phyloP scores from a whole-genome alignment of 306 rosid genomes.

The Rosa multiflora region DNA sequence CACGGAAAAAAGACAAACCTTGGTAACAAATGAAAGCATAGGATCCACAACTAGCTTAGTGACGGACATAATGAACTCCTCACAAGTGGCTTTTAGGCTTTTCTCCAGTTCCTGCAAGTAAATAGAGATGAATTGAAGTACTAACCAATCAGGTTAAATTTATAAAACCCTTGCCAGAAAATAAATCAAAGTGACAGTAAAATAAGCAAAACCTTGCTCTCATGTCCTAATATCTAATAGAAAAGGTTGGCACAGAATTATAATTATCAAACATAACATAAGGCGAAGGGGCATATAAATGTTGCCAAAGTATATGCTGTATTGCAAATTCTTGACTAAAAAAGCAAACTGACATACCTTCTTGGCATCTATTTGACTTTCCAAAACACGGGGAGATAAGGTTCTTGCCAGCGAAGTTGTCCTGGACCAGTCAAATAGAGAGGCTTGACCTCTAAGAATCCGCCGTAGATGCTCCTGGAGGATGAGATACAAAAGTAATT shows the following conservation, averaged over 20 bases:
- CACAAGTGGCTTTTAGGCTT: slow-evolving; percentile 93
- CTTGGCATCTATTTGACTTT: slow-evolving; percentile 96
- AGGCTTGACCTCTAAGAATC: slow-evolving; percentile 98
- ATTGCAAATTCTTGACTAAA: slow-evolving; percentile 20
- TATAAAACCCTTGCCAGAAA: background rate
- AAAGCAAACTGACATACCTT: slow-evolving; percentile 61
- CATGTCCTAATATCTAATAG: background rate
- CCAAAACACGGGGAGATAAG: slow-evolving; percentile 93
- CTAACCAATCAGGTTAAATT: background rate
- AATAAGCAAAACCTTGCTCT: background rate
- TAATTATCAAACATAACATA: background rate
- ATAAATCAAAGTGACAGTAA: background rate
- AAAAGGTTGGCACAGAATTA: background rate
- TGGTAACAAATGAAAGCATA: slow-evolving; percentile 95
- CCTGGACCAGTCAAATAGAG: slow-evolving; percentile 94
- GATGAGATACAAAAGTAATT: slow-evolving; percentile 19
- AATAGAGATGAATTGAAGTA: slow-evolving; percentile 10
- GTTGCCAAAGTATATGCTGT: background rate
- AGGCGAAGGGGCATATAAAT: background rate
- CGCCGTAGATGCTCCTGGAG: slow-evolving; percentile 90
- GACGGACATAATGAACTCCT: slow-evolving; percentile 95
- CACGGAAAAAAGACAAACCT: slow-evolving; percentile 50
- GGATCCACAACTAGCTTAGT: slow-evolving; percentile 98
- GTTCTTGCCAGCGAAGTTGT: slow-evolving; percentile 92
- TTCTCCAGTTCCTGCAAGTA: slow-evolving; percentile 87